phyloP scores from a whole-genome alignment of 2,329 filamentous ascomycete genomes.

The Ascomycota sp. region DNA sequence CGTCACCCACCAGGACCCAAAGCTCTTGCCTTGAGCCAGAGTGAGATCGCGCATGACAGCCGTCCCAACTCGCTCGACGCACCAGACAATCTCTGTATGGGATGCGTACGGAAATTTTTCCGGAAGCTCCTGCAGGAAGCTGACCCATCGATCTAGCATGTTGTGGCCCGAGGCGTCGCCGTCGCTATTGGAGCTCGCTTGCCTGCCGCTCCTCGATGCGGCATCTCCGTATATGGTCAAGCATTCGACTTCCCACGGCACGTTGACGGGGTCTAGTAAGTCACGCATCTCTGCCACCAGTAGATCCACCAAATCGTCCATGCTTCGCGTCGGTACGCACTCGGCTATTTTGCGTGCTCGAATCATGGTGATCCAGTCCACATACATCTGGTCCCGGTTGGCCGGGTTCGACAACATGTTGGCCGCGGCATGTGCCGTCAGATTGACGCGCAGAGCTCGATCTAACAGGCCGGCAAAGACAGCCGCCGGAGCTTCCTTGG shows the following conservation, averaged over 20 bases:
- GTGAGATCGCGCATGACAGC: conserved; percentile 67
- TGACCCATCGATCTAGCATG: conserved; percentile 60
- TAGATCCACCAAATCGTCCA: conserved; percentile 45
- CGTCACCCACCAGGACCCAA: conserved; percentile 85
- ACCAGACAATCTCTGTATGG: conserved; percentile 54
- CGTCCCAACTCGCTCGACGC: conserved; percentile 54
- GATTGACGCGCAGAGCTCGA: conserved; percentile 75
- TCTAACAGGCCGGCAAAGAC: conserved; percentile 75
- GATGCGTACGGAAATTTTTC: conserved; percentile 53
- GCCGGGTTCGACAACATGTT: conserved; percentile 79
- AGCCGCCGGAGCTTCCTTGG: conserved; percentile 73
- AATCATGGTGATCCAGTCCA: conserved; percentile 62
- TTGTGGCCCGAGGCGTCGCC: conserved; percentile 29
- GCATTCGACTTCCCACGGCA: conserved; percentile 44
- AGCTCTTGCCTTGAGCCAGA: conserved; percentile 56
- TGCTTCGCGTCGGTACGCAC: conserved; percentile 38
- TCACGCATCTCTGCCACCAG: conserved; percentile 47
- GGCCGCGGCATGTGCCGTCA: conserved; percentile 81
- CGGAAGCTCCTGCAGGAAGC: conserved; percentile 49
- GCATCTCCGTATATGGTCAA: conserved; percentile 39
- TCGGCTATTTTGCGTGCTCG: conserved; percentile 42
- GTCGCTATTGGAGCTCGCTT: conserved; percentile 7
- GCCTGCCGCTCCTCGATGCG: conserved; percentile 24
- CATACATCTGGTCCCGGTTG: conserved; percentile 87
- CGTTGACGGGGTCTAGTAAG: conserved; percentile 46